Conservation (phyloP, 441 rosid species). For the Pelargonium fulgidum region DNA sequence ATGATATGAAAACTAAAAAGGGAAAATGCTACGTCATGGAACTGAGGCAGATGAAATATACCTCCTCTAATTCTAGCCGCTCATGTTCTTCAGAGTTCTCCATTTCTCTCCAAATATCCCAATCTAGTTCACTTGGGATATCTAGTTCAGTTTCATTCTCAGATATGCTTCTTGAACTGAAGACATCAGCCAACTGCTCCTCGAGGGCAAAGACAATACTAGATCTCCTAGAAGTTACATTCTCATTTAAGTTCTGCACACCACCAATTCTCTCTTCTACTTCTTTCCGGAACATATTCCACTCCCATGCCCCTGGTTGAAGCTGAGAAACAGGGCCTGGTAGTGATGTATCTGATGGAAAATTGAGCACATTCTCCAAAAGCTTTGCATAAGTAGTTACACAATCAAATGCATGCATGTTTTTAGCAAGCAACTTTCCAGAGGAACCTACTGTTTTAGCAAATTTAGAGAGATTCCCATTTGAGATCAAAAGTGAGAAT, state of each 20-base stretch:
- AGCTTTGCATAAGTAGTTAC: conserved; percentile 64
- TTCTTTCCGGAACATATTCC: conserved; percentile 58
- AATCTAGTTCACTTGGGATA: conserved; percentile 58
- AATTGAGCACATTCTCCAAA: conserved; percentile 65
- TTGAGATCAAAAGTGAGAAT: conserved; percentile 65
- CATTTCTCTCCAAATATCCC: conserved; percentile 58
- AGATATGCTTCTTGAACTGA: conserved; percentile 32
- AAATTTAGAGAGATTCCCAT: conserved; percentile 72
- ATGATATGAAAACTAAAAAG: conserved; percentile 5
- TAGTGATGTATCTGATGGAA: conserved; percentile 73
- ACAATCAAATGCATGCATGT: conserved; percentile 76
- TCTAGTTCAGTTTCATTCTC: conserved; percentile 49
- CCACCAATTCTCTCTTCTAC: conserved; percentile 32
- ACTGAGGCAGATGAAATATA: conserved; percentile 28
- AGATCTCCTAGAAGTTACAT: conserved; percentile 29
- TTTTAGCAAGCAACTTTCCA: conserved; percentile 73
- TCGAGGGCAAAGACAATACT: conserved; percentile 58
- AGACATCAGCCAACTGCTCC: conserved; percentile 43
- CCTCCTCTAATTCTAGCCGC: conserved; percentile 82
- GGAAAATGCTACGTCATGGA: conserved; percentile 11
- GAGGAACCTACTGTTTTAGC: conserved; percentile 69
- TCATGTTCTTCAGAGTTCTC: conserved; percentile 71
- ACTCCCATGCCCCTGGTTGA: conserved; percentile 68
- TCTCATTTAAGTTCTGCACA: conserved; percentile 29
- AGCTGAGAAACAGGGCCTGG: conserved; percentile 61